phyloP scores from a whole-genome alignment of 306 rosid species.

The Hippophae tibetana region DNA sequence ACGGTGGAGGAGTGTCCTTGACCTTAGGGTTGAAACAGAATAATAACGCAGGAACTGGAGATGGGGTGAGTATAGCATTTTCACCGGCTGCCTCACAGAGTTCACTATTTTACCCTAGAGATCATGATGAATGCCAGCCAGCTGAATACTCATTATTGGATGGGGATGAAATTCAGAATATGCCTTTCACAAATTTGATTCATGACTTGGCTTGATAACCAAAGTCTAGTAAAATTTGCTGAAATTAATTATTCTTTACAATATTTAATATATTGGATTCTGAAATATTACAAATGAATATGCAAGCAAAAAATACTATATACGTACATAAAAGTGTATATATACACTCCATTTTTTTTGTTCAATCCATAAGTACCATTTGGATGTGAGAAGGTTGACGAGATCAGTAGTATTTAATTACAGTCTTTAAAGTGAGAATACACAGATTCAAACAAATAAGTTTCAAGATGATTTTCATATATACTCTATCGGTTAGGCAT shows the following conservation, averaged over 20 bases:
- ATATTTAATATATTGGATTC: neutral
- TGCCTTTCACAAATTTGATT: constrained; percentile 68
- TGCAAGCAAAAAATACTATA: constrained; percentile 14
- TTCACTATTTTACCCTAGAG: constrained; percentile 59
- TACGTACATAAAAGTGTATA: constrained; percentile 18
- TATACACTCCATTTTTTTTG: constrained; percentile 2
- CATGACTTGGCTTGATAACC: constrained; percentile 57
- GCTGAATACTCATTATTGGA: constrained; percentile 70
- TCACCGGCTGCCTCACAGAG: constrained; percentile 32
- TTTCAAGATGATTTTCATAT: neutral
- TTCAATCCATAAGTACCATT: too few relatives aligned
- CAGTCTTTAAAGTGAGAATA: too few relatives aligned
- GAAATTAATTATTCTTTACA: neutral
- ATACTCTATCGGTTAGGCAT: constrained; percentile 9
- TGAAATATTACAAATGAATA: neutral
- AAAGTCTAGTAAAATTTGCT: too few relatives aligned
- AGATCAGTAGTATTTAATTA: too few relatives aligned
- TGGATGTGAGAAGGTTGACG: too few relatives aligned
- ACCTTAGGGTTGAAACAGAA: constrained; percentile 74
- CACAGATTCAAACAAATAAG: too few relatives aligned
- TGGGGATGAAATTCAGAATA: constrained; percentile 44
- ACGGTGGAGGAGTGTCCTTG: constrained; percentile 56
- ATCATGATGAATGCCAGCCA: constrained; percentile 51
- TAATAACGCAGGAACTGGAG: constrained; percentile 20
- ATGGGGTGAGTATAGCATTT: constrained; percentile 58